Conservation (phyloP, 345 rosid species). For the Boechera divaricarpa region DNA sequence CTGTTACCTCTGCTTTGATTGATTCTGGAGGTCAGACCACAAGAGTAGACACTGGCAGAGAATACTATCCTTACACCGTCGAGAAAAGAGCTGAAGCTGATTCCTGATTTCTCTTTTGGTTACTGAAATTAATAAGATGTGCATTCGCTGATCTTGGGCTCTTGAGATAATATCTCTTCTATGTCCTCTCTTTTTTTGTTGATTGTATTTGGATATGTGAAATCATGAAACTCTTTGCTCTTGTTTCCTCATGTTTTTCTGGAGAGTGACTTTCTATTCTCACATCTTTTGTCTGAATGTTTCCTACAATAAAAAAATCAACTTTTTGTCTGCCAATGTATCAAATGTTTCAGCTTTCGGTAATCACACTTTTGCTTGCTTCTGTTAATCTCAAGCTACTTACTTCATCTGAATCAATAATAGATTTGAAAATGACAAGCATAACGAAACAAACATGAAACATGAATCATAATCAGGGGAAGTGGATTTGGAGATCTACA, state of each 20-base stretch:
- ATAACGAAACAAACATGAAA: conserved; percentile 1
- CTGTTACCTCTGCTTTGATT: conserved; percentile 78
- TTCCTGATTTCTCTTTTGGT: conserved; percentile 46
- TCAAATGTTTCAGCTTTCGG: conserved; percentile 9
- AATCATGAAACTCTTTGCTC: conserved; percentile 44
- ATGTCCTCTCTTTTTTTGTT: conserved; percentile 21
- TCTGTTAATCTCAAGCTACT: conserved; percentile 1
- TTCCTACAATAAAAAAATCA: conserved; percentile 30
- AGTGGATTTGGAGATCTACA: conserved; percentile 32
- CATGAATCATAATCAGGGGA: conserved; percentile 7
- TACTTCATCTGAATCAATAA: neutral
- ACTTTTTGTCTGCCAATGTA: conserved; percentile 7
- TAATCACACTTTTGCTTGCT: conserved; percentile 15
- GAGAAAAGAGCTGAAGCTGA: conserved; percentile 74
- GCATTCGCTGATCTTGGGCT: conserved; percentile 20
- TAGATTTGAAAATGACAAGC: neutral
- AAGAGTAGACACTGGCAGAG: conserved; percentile 86
- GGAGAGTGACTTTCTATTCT: conserved; percentile 23
- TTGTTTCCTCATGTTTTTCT: conserved; percentile 32
- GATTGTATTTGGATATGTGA: conserved; percentile 51
- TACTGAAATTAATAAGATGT: conserved; percentile 30
- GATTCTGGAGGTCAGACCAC: conserved; percentile 96
- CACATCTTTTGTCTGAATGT: conserved; percentile 28
- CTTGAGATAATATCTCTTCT: conserved; percentile 33
- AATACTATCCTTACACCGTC: conserved; percentile 88